Percentiles rank a stretch among this genome's conserved stretches.
Evolutionary conservation across 202 grass and related monocot genomes (phyloP).

Genomic region (Hordeum pubiflorum): DNA sequence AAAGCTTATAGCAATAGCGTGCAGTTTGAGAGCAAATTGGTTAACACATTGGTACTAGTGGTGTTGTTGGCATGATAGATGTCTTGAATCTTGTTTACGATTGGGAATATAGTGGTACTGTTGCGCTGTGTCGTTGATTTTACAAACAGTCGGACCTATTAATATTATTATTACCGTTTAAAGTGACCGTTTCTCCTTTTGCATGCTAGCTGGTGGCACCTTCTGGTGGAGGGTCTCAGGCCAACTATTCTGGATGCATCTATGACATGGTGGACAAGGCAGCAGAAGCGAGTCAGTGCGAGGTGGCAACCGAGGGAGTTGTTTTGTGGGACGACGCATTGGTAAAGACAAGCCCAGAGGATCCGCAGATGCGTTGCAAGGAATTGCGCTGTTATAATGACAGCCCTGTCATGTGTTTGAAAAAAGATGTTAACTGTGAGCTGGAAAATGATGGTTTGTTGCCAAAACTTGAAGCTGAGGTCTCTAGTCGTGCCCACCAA

Average conservation of each 20-base stretch:
- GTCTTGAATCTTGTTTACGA: background rate
- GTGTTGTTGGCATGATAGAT: background rate
- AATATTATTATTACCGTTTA: background rate
- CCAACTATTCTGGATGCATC: background rate
- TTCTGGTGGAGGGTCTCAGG: background rate
- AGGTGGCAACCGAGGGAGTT: background rate
- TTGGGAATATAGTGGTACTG: background rate
- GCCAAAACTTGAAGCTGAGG: slow-evolving; percentile 15
- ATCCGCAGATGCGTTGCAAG: background rate
- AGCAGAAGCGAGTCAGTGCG: background rate
- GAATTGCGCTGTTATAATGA: background rate
- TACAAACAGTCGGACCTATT: background rate
- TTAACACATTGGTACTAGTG: background rate
- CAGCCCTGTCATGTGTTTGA: background rate
- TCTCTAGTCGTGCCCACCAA: background rate
- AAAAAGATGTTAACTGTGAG: background rate
- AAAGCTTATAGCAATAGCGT: background rate
- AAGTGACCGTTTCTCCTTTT: background rate
- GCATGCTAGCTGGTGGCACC: background rate
- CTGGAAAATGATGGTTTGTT: background rate
- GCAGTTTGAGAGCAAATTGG: too few relatives aligned
- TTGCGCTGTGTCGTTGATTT: background rate
- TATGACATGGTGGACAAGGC: background rate
- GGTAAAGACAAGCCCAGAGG: background rate
- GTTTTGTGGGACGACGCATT: background rate